Evolutionary conservation across 2,329 filamentous ascomycete species (phyloP), one percentile per base, ranked within the genome.

Genomic region (Paraphoma sp.): DNA sequence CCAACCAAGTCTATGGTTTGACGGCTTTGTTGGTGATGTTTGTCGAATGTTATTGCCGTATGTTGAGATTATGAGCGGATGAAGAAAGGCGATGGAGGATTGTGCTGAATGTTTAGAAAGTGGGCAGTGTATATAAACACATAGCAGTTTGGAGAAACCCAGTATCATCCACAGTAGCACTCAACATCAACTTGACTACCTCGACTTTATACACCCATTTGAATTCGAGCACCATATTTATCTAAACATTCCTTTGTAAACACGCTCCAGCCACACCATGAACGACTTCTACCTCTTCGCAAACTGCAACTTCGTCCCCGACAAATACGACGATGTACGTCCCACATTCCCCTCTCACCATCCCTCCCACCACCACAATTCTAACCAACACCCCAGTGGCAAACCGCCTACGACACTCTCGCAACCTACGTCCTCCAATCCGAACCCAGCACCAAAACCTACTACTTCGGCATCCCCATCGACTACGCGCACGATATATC

Each of bases 401-500:
- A 79, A 75, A 63, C 71, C 9, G 76, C 75, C 8, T 80, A 78
- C 59, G 75, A 79, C 54, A 68, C 72, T 23, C 76, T 79, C 28
- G 76, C 71, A 31, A 58, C 63, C 30, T 73, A 79, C 46, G 76
- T 79, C 56, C 70, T 51, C 55, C 56, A 50, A 48, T 62, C 70
- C 6, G 76, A 79, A 57, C 70, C 68, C 41, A 74, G 72, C 10
- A 79, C 76, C 0, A 65, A 75, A 59, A 73, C 77, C 1, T 80
- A 80, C 66, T 80, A 80, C 68, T 80, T 81, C 59, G 78, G 77
- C 48, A 73, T 80, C 45, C 78, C 77, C 6, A 51, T 71, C 43
- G 72, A 76, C 58, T 72, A 73, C 60, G 68, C 65, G 12, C 60
- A 74, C 46, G 64, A 76, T 59, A 50, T 70, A 45, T 60, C 63